Conservation (phyloP, 345 rosid genomes). For the Nasturtium officinale region DNA sequence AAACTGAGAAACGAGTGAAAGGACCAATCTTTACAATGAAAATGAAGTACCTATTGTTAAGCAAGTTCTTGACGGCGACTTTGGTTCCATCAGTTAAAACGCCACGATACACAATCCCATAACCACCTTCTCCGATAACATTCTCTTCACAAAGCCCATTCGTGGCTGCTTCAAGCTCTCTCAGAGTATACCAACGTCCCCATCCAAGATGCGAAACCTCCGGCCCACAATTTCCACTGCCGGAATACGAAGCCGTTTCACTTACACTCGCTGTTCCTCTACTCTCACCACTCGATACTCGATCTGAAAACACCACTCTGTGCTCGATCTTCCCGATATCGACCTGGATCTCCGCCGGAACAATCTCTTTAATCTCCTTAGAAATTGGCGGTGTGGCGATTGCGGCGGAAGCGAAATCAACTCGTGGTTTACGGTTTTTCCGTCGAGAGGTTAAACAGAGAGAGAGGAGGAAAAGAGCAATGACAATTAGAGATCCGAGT, state of each 20-base stretch:
- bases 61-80: conserved; percentile 88
- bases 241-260: conserved; percentile 59
- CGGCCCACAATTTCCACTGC: conserved; percentile 48
- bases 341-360: conserved; percentile 78
- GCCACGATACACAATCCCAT: conserved; percentile 90
- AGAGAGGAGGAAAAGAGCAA: conserved; percentile 77
- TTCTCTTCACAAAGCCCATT: conserved; percentile 74
- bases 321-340: conserved; percentile 93
- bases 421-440: conserved; percentile 45
- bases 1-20: background rate
- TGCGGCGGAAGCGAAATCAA: conserved; percentile 38
- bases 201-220: conserved; percentile 66
- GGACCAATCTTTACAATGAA: background rate
- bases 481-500: conserved; percentile 75
- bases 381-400: conserved; percentile 50
- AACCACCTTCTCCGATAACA: conserved; percentile 93
- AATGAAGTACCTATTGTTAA: conserved; percentile 68
- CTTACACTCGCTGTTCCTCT: conserved; percentile 62
- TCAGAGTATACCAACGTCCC: conserved; percentile 66
- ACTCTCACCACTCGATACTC: conserved; percentile 80
- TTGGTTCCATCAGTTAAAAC: conserved; percentile 63
- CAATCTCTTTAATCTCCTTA: conserved; percentile 85
- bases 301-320: conserved; percentile 77
- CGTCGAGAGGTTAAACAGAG: conserved; percentile 75
- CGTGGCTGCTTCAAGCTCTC: conserved; percentile 81